phyloP scores from a whole-genome alignment of 2,329 filamentous ascomycete genomes.

The Emergomyces orientalis region DNA sequence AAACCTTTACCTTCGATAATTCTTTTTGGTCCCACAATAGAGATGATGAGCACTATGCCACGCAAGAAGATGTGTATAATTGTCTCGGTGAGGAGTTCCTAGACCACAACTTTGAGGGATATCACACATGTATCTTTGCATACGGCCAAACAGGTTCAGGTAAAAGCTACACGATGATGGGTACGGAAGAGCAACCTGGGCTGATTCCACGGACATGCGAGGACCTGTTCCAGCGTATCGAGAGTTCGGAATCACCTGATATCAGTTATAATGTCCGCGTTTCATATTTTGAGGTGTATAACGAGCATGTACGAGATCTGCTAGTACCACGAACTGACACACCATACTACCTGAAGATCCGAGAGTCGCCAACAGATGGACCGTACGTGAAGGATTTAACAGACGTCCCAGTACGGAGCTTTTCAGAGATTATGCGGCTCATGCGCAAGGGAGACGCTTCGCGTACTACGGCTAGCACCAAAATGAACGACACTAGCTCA shows the following conservation, averaged over 20 bases:
- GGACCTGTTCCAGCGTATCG: constrained; percentile 89
- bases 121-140: constrained; percentile 98
- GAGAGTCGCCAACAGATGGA: constrained; percentile 87
- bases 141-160: constrained; percentile 97
- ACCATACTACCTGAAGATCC: constrained; percentile 90
- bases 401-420: constrained; percentile 80
- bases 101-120: constrained; percentile 98
- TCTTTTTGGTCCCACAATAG: constrained; percentile 94
- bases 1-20: constrained; percentile 90
- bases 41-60: constrained; percentile 73
- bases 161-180: constrained; percentile 99
- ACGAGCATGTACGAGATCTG: constrained; percentile 93
- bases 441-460: constrained; percentile 87
- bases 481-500: constrained; percentile 98
- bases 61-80: constrained; percentile 89
- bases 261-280: constrained; percentile 96
- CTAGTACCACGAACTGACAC: constrained; percentile 70
- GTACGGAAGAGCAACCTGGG: constrained; percentile 70
- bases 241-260: constrained; percentile 73
- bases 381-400: constrained; percentile 96
- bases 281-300: constrained; percentile 99
- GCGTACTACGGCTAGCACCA: constrained; percentile 83
- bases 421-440: constrained; percentile 75
- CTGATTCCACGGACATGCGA: constrained; percentile 92
- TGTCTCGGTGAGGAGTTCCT: constrained; percentile 91